Percentiles rank a stretch among this genome's conserved stretches.
Evolutionary conservation across 2,329 filamentous ascomycete genomes (phyloP).

Genomic region (Colletotrichum lupini): DNA sequence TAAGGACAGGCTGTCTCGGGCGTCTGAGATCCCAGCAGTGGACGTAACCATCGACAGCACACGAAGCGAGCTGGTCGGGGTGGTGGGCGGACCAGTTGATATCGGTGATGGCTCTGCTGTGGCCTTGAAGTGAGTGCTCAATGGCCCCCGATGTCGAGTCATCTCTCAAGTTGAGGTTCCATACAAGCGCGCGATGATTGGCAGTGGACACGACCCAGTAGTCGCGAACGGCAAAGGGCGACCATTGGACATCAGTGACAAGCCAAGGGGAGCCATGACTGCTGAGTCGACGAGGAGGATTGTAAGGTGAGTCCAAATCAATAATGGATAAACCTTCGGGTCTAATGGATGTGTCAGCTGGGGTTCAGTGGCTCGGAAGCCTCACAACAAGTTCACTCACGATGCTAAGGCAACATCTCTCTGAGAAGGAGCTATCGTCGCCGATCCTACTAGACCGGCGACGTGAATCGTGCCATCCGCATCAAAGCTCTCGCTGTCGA

Average conservation of each 20-base stretch:
- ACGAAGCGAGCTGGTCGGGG: slow-evolving; percentile 88
- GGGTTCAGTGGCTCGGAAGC: too few relatives aligned
- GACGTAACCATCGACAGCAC: slow-evolving; percentile 91
- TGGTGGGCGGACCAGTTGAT: slow-evolving; percentile 97
- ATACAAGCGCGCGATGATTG: slow-evolving; percentile 93
- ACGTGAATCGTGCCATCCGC: slow-evolving; percentile 87
- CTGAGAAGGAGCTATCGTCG: slow-evolving; percentile 91
- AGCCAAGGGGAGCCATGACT: slow-evolving; percentile 93
- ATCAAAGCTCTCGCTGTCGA: slow-evolving; percentile 89
- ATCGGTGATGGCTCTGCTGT: slow-evolving; percentile 88
- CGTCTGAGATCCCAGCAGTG: slow-evolving; percentile 90
- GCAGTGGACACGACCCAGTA: slow-evolving; percentile 96
- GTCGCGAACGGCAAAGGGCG: slow-evolving; percentile 87
- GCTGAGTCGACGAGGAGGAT: slow-evolving; percentile 82
- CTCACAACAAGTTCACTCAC: slow-evolving; percentile 51
- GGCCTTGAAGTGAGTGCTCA: slow-evolving; percentile 88
- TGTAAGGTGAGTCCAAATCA: slow-evolving; percentile 90
- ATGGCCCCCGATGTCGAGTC: slow-evolving; percentile 78
- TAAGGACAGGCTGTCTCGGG: slow-evolving; percentile 78
- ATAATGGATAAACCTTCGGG: slow-evolving; percentile 91
- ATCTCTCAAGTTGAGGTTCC: slow-evolving; percentile 86
- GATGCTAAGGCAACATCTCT: slow-evolving; percentile 91
- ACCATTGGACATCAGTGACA: slow-evolving; percentile 97
- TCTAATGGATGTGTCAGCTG: slow-evolving; percentile 48
- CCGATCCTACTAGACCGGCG: slow-evolving; percentile 84